These are phyloP conservation scores for Hymenochaete sp. DNA, from an alignment of 1,284 basidiomycete genomes.

Conservation along the genomic window DNA sequence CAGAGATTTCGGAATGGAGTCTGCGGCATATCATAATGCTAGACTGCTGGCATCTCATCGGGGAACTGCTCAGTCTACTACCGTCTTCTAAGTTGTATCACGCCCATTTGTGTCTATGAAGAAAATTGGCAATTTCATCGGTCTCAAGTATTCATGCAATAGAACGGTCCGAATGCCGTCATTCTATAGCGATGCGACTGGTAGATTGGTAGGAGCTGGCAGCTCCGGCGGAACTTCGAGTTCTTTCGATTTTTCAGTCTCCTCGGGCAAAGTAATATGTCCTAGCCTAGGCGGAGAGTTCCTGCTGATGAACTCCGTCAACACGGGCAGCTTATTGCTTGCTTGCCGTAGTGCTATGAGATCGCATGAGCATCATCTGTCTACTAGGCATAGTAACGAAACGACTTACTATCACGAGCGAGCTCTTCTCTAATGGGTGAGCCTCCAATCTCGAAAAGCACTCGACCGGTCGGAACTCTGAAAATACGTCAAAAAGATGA, in stretches of 20 bases:
- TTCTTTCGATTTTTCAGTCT: background rate
- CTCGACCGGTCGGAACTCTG: slow-evolving; percentile 86
- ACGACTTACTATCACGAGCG: slow-evolving; percentile 74
- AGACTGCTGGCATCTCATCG: no score
- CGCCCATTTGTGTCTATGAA: no score
- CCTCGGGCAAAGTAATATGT: slow-evolving; percentile 42
- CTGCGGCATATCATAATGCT: no score
- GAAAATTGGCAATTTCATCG: no score
- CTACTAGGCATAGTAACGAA: background rate
- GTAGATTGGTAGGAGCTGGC: no score
- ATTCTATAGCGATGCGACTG: no score
- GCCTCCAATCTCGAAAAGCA: slow-evolving; percentile 93
- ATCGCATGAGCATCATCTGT: background rate
- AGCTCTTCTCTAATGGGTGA: slow-evolving; percentile 86
- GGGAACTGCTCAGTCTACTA: no score
- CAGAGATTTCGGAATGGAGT: no score
- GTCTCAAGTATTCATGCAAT: no score
- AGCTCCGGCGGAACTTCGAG: background rate
- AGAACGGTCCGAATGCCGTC: no score
- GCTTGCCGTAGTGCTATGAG: slow-evolving; percentile 77
- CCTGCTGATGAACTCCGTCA: slow-evolving; percentile 81
- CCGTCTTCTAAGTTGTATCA: no score
- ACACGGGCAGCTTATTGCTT: slow-evolving; percentile 82
- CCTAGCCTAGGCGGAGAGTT: slow-evolving; percentile 75
- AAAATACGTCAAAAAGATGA: background rate